These are phyloP conservation scores for Pleurotus salmoneostramineus DNA, from an alignment of 768 basidiomycete species.

Conservation along the genomic window DNA sequence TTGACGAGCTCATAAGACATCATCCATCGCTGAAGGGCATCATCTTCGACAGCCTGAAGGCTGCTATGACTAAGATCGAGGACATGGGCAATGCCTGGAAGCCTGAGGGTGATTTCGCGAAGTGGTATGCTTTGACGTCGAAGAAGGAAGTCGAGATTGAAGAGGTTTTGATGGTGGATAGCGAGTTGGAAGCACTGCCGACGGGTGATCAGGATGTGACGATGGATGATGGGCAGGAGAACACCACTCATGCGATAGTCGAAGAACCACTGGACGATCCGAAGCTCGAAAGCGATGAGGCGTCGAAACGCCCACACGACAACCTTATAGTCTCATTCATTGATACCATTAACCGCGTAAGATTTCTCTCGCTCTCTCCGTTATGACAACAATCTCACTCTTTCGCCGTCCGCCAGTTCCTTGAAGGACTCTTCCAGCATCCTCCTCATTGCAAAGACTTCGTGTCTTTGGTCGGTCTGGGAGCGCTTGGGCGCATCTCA, in stretches of 20 bases:
- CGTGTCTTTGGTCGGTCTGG: slow-evolving; percentile 69
- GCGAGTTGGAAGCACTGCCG: slow-evolving; percentile 11
- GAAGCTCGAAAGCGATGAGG: slow-evolving; percentile 25
- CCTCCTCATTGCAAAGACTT: slow-evolving; percentile 88
- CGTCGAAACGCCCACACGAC: slow-evolving; percentile 53
- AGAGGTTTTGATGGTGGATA: slow-evolving; percentile 50
- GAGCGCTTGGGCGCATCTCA: slow-evolving; percentile 72
- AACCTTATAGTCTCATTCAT: slow-evolving; percentile 76
- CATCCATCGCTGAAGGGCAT: slow-evolving; percentile 83
- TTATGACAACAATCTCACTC: slow-evolving; percentile 6
- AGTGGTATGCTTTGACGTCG: slow-evolving; percentile 63
- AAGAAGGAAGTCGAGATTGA: slow-evolving; percentile 16
- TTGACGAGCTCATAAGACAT: slow-evolving; percentile 95
- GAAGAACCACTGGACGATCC: slow-evolving; percentile 14
- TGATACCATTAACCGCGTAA: slow-evolving; percentile 74
- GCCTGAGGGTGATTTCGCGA: slow-evolving; percentile 52
- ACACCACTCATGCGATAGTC: slow-evolving; percentile 18
- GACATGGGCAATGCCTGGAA: slow-evolving; percentile 61
- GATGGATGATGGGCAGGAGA: slow-evolving; percentile 12
- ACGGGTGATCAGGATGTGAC: not conserved
- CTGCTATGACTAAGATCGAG: slow-evolving; percentile 70
- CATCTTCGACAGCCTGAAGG: slow-evolving; percentile 75
- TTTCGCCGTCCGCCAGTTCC: slow-evolving; percentile 50
- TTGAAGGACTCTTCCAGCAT: slow-evolving; percentile 94
- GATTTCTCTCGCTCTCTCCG: slow-evolving; percentile 13